Base-by-base conservation (phyloP, 2,329 filamentous ascomycete genomes). In the Colletotrichum eleusines region DNA sequence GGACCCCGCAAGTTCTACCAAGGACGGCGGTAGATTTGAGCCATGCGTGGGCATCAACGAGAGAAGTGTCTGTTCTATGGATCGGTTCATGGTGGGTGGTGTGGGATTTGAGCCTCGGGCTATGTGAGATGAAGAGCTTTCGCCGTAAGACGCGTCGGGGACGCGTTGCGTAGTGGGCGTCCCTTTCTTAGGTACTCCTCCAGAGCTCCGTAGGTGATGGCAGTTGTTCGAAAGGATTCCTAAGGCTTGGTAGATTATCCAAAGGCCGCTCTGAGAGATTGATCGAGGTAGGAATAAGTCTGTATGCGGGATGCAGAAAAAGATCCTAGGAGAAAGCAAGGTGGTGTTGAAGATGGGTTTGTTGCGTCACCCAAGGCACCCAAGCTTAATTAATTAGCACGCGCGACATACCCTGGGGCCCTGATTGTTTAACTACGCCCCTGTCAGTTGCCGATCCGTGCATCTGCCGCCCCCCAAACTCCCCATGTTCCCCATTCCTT, bases 11-110 rank as follows among this genome's bases (percentile, higher is more conserved):
- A 95, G 86, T 68, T 92, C 89, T 68, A 93, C 80, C 6, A 97
- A 88, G n/a, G 90, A 85, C 14, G 86, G 84, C 0, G 93, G 93
- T 0, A 95, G 83, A 57, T 88, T 84, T 38, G 88, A 87, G 72
- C 90, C 90, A 76, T 92, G 87, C 0, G 91, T 92, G 1, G 94
- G 94, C 68, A 97, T 86, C 31, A 96, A 83, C 40, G 89, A 91
- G n/a, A 89, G 85, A 42, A 97, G 84, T 0, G 91, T 90, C 76
- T 92, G 90, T 76, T 95, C 91, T 26, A 94, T 85, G 50, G 92
- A 88, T 70, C 90, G 88, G 77, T 92, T 93, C 93, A 96, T 96
- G 40, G 42, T 78, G 73, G 58, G 20, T 53, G 46, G 51, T 38
- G 35, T 50, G 46, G n/a, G 35, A 26, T 46, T 38, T 51, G 46